Conservation (phyloP, 164 flowering plant species). For the Cinnamomum micranthum region DNA sequence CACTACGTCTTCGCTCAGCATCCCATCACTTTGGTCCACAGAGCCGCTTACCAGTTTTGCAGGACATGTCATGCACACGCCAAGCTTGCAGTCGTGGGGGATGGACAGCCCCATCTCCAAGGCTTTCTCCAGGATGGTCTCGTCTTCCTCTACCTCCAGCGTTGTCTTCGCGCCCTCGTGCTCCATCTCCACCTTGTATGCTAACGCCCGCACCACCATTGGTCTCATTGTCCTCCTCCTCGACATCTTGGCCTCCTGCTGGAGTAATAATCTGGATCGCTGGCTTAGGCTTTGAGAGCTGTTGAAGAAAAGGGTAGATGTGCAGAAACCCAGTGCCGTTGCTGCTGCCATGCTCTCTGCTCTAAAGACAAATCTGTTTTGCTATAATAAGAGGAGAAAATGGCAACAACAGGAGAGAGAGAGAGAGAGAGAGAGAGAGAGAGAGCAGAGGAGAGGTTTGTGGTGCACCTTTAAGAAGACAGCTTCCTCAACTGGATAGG, state of each 20-base stretch:
- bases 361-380: background rate
- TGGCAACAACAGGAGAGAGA: background rate
- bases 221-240: background rate
- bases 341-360: background rate
- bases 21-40: conserved; percentile 94
- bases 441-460: background rate
- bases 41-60: conserved; percentile 67
- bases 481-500: background rate
- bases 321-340: background rate
- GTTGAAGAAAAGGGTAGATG: background rate
- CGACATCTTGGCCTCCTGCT: background rate
- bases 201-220: background rate
- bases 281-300: background rate
- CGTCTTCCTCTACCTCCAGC: conserved; percentile 80
- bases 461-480: background rate
- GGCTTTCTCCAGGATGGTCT: conserved; percentile 75
- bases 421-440: background rate
- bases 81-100: conserved; percentile 96
- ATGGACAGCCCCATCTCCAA: conserved; percentile 65
- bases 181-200: conserved; percentile 73
- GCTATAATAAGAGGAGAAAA: too few species aligned
- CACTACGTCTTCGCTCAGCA: conserved; percentile 94
- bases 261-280: background rate
- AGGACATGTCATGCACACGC: conserved; percentile 99
- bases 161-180: conserved; percentile 59